Base-by-base conservation (phyloP, 257 asterid genomes). In the Jasminum sambac region DNA sequence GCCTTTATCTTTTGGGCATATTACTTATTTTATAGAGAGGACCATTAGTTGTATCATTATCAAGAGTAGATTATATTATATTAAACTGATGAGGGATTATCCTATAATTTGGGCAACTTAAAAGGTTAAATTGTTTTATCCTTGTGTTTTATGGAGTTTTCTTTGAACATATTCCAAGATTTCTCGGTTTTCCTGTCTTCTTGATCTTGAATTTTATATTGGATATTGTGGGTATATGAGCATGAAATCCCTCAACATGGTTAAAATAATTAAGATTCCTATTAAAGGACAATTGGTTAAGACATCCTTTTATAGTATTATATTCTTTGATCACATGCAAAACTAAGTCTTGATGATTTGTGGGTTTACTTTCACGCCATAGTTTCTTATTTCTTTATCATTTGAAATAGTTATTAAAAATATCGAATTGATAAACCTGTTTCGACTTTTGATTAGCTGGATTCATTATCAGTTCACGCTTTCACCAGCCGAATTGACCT, bases 281-380 rank as follows among this genome's bases (percentile, higher is more conserved):
- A 10, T 82, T 77, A 70, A 58, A 80, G 69, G 91, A 86, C 85
- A 77, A 76, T 71, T 78, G 76, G 82, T 84, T 69, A 72, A 78
- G 94, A 78, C 87, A 80, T 76, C 83, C 77, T 60, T 62, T 42
- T 76, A 50, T 52, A 36, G 34, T 87, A 85, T 84, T 76, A 73
- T 79, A 87, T 82, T 84, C 76, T 68, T 79, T 44, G 24, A 71
- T 84, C 97, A 89, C 98, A 93, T 93, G 98, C 87, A 78, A 60
- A 76, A 71, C 74, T 72, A 65, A 65, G 79, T 74, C 65, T 79
- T 86, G 55, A 68, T 79, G 66, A 60, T 70, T 62, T 74, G 57
- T 75, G 78, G 77, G 82, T 78, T 76, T 50, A 67, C 77, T 69
- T 78, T 64, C 73, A 21, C 76, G 78, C 75, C 67, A 66, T 66